Evolutionary conservation across 2,329 filamentous ascomycete species (phyloP).

Genomic region (Arachnomyces sp.): DNA sequence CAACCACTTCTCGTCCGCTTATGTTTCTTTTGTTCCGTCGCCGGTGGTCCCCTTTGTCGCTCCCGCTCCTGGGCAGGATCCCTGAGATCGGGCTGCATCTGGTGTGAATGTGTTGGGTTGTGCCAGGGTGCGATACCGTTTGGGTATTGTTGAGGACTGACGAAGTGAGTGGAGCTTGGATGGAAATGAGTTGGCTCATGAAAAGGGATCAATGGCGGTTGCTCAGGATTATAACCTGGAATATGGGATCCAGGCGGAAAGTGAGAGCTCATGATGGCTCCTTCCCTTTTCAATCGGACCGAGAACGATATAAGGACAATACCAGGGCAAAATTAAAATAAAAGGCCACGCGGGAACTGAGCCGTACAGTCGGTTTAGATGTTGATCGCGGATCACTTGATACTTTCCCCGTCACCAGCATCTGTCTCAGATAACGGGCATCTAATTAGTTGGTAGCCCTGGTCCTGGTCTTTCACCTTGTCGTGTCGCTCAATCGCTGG

Average conservation of each 20-base stretch:
- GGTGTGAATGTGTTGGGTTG: constrained; percentile 19
- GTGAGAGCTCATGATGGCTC: constrained; percentile 3
- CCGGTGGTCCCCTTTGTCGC: constrained; percentile 14
- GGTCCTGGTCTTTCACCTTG: no score
- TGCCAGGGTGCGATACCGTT: constrained; percentile 40
- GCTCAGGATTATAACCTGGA: constrained; percentile 1
- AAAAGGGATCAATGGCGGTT: background rate
- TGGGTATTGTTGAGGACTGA: constrained; percentile 28
- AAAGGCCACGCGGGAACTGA: no score
- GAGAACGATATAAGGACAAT: background rate
- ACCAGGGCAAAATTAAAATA: background rate
- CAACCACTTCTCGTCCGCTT: constrained; percentile 89
- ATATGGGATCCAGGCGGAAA: background rate
- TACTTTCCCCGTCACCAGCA: no score
- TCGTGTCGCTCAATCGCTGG: no score
- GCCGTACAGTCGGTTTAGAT: no score
- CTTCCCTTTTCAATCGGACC: no score
- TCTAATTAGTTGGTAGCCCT: no score
- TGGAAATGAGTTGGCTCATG: background rate
- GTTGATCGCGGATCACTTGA: no score
- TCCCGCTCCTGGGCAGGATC: constrained; percentile 6
- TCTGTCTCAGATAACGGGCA: no score
- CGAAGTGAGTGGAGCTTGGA: constrained; percentile 5
- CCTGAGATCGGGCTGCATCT: constrained; percentile 7
- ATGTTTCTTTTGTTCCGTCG: constrained; percentile 73